Conservation (phyloP, 169 alveolate genomes). For the Amoebophrya sp. region DNA sequence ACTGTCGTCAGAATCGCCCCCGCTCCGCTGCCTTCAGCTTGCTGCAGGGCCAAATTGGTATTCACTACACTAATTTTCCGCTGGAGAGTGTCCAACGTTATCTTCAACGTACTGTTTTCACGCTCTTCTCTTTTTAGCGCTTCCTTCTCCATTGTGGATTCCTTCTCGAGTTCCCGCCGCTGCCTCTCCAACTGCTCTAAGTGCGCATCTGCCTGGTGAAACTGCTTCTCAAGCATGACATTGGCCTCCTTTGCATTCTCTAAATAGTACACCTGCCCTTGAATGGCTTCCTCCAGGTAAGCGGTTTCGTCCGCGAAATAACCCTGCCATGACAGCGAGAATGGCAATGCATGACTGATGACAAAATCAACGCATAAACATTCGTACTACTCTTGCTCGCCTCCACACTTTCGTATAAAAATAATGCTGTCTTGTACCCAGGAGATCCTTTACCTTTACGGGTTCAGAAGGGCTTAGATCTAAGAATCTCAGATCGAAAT, state of each 20-base stretch:
- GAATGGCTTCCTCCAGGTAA: not conserved
- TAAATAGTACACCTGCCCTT: not conserved
- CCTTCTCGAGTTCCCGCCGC: slow-evolving; percentile 23
- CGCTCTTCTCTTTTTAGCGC: not conserved
- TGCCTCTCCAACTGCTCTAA: not conserved
- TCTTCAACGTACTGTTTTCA: not conserved
- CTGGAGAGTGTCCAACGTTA: not conserved
- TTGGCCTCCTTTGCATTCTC: not conserved
- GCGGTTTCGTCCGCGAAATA: not conserved
- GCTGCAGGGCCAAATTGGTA: not conserved
- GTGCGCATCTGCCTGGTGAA: slow-evolving; percentile 22
- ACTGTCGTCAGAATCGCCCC: not conserved
- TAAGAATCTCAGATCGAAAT: no score
- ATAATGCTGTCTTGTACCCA: no score
- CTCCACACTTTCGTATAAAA: no score
- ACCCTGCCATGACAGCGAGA: not conserved
- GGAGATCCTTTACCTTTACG: no score
- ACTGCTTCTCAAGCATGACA: not conserved
- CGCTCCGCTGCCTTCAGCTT: not conserved
- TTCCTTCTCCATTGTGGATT: not conserved
- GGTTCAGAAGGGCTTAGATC: no score
- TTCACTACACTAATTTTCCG: not conserved
- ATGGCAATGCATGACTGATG: no score
- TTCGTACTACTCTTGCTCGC: no score
- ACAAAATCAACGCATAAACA: no score